Evolutionary conservation across 768 basidiomycete genomes (phyloP).

Genomic region (Russula abietina): DNA sequence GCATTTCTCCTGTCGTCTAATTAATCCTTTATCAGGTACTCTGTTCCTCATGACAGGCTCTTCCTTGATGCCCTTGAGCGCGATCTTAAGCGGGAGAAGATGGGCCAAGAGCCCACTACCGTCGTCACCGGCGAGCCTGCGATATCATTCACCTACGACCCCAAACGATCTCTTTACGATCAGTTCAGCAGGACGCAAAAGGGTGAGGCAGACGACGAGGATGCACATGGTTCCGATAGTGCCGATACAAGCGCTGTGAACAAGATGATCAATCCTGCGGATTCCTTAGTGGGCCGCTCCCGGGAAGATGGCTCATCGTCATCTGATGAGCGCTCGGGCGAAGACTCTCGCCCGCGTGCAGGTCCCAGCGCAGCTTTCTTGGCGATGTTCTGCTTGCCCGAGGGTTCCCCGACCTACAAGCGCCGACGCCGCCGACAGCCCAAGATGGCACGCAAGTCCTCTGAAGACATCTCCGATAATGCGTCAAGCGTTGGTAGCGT

Average conservation of each 20-base stretch:
- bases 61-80: constrained; percentile 96
- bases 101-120: constrained; percentile 83
- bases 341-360: constrained; percentile 26
- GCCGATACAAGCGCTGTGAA: constrained; percentile 15
- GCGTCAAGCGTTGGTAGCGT: constrained; percentile 21
- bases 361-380: constrained; percentile 43
- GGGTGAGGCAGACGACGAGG: constrained; percentile 30
- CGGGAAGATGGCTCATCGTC: constrained; percentile 18
- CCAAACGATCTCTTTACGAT: constrained; percentile 79
- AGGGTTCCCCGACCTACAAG: constrained; percentile 85
- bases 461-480: constrained; percentile 24
- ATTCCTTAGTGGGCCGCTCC: constrained; percentile 22
- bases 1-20: background rate
- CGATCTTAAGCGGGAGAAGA: constrained; percentile 92
- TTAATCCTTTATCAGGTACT: constrained; percentile 63
- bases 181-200: constrained; percentile 59
- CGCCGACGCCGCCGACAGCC: constrained; percentile 72
- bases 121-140: constrained; percentile 74
- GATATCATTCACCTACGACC: constrained; percentile 81
- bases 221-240: constrained; percentile 26
- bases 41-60: constrained; percentile 92
- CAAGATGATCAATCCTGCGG: constrained; percentile 25
- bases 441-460: constrained; percentile 38
- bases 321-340: constrained; percentile 23
- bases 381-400: constrained; percentile 66